Base-by-base conservation (phyloP, 2,329 filamentous ascomycete species). In the Sporothrix luriei region DNA sequence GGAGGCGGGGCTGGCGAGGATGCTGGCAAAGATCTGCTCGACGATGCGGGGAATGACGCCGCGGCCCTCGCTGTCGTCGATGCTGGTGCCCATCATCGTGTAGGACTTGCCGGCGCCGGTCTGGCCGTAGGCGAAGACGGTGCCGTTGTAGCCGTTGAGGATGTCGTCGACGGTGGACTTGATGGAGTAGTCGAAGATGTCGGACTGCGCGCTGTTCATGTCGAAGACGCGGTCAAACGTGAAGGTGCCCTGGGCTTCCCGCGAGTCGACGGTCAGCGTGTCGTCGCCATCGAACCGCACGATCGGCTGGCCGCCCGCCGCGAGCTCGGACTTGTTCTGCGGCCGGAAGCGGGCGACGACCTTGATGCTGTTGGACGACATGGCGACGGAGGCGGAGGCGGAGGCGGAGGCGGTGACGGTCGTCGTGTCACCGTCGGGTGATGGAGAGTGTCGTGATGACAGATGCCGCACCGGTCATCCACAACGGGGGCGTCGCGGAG, bases 151-250 rank as follows among this genome's bases (percentile, higher is more conserved):
- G 74, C 95, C 95, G 81, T 98, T 97, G 74, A 99, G 86, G 75
- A 99, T 97, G 79, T 98, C 95, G 82, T 98, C 94, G 75, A 99
- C 95, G 24, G 95, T 98, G 33, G 92, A 88, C 74, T 91, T 90
- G 80, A 99, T 98, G 54, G 95, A 98, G 83, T 95, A 99, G 81
- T 98, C 92, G 83, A 99, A 99, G 77, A 99, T 93, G 81, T 98
- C 94, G 77, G 88, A 85, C 82, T 99, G 95, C 77, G 88, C 88
- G 77, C 92, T 95, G 80, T 86, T 84, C 92, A 97, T 98, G 79
- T 92, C 93, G 83, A 99, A 99, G 74, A 99, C 93, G 73, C 94
- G 91, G 80, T 99, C 95, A 81, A 98, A 99, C 73, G 95, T 99
- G 80, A 98, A 99, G 79, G 89, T 85, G 71, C 93, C 93, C 74